Evolutionary conservation across 1,284 basidiomycete genomes (phyloP).

Genomic region (Trichosporon sp.): DNA sequence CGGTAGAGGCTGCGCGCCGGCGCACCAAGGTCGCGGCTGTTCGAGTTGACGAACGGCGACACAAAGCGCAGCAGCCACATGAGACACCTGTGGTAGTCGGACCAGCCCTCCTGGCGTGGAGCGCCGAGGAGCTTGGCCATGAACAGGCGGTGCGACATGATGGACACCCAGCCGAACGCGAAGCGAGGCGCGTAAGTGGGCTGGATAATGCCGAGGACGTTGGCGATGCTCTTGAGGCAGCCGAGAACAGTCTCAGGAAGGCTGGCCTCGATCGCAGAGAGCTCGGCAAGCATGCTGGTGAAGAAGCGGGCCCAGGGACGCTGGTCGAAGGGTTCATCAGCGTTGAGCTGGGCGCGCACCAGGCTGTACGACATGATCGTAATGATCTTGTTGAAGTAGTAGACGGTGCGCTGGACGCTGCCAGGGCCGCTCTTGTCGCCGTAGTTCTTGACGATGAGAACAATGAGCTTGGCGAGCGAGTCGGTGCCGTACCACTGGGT

Average conservation of each 20-base stretch:
- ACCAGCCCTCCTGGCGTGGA: slow-evolving; percentile 63
- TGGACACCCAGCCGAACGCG: slow-evolving; percentile 95
- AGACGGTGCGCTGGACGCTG: slow-evolving; percentile 84
- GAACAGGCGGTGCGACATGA: slow-evolving; percentile 93
- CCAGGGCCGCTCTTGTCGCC: slow-evolving; percentile 63
- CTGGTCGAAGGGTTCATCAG: slow-evolving; percentile 85
- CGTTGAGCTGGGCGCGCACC: slow-evolving; percentile 91
- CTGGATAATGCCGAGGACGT: slow-evolving; percentile 92
- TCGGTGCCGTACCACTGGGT: slow-evolving; percentile 85
- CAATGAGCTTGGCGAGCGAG: slow-evolving; percentile 89
- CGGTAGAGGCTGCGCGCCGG: slow-evolving; percentile 87
- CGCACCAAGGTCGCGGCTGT: slow-evolving; percentile 66
- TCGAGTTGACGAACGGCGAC: slow-evolving; percentile 74
- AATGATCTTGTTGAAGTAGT: slow-evolving; percentile 96
- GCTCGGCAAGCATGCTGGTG: slow-evolving; percentile 89
- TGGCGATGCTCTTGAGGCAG: slow-evolving; percentile 81
- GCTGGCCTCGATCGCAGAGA: slow-evolving; percentile 75
- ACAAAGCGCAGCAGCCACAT: slow-evolving; percentile 92
- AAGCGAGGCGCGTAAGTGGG: slow-evolving; percentile 97
- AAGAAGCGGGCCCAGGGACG: slow-evolving; percentile 99
- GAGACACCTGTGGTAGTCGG: slow-evolving; percentile 89
- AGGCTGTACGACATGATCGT: slow-evolving; percentile 95
- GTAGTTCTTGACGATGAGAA: slow-evolving; percentile 99
- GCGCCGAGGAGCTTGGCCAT: slow-evolving; percentile 85
- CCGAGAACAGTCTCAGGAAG: slow-evolving; percentile 85